Base-by-base conservation (phyloP, 257 asterid genomes). In the Handroanthus guayacan region DNA sequence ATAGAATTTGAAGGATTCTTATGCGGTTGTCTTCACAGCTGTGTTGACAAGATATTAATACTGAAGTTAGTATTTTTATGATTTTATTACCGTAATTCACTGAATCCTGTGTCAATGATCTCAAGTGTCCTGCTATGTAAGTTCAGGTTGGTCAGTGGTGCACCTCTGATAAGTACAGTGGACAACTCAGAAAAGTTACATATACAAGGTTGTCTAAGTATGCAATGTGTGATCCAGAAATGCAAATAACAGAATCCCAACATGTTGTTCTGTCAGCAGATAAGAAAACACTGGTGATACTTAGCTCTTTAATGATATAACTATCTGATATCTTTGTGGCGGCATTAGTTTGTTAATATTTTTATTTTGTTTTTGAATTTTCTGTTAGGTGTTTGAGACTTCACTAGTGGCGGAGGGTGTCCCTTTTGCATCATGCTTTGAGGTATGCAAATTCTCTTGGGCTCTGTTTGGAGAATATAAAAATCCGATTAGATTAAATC, bases 171-270 rank as follows among this genome's bases (percentile, higher is more conserved):
- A 93, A 90, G 76, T 89, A 92, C 85, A 85, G 87, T 62, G 99
- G 99, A 70, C 89, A 79, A 83, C 90, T 94, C 72, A 88, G 99
- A 87, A 97, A 94, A 83, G 89, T 92, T 75, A 86, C 87, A 55
- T 86, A 84, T 72, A 88, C 92, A 82, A 81, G 90, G 58, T 72
- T 90, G 82, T 94, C 97, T 74, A 82, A 90, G 69, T 90, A 92
- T 76, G 97, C 99, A n/a, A 87, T 94, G 94, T 94, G 99, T 79
- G 97, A 97, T 77, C 96, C 97, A 31, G 96, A 94, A 84, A 94
- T 95, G 67, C 92, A 96, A 69, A 86, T 94, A 84, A 90, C 95
- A 16, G 99, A 94, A 87, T 78, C 82, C 85, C 97, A 94, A 72
- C 97, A 90, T 79, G 82, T 41, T 71, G 84, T 85, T 78, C 75